Evolutionary conservation across 371 early-diverging fungal genomes (phyloP), one percentile per base, ranked within the genome.

Genomic region (Rozella allomycis): DNA sequence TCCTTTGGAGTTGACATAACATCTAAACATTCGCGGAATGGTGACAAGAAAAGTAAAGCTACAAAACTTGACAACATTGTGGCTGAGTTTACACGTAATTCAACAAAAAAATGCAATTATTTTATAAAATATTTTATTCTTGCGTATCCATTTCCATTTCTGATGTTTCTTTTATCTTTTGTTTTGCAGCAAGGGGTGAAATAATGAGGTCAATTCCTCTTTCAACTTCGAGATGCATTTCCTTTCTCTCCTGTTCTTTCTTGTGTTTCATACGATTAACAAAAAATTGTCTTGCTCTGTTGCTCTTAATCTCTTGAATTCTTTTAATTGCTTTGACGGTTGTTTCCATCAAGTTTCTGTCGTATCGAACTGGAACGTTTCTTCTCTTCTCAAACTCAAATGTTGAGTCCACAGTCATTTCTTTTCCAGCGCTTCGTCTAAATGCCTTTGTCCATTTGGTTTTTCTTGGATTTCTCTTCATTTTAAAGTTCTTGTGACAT

Each of bases 381-480:
- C 90, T 72, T 41, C 94, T 76, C 58, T 87, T 88, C 59, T 96
- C 98, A 56, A 97, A 90, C 45, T 86, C 84, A 46, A 90, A 78
- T 20, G 93, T 82, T 20, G 81, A 65, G 58, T 93, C 93, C 38
- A 91, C 78, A n/a, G 78, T 72, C 90, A 97, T 83, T 63, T 96
- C 97, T 64, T 97, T 97, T 49, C 94, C 90, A 13, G 78, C 72
- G 14, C 91, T 73, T 56, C 77, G 79, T 47, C 98, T 70, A 76
- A 86, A 94, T 14, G 96, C 90, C 72, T 94, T 97, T 31, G 98
- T 98, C 98, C 98, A 98, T 46, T 74, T 68, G 39, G 91, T 82
- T 72, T 94, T 97, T 50, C 98, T 70, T 34, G 98, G 98, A 66
- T 97, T 96, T 43, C 94, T 78, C 76, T 96, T 93, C 78, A 84